A percentile compares a stretch with the other conserved stretches of the same genome.
Conservation (phyloP, 352 stramenopile genomes). For the Phytopythium helicoides region DNA sequence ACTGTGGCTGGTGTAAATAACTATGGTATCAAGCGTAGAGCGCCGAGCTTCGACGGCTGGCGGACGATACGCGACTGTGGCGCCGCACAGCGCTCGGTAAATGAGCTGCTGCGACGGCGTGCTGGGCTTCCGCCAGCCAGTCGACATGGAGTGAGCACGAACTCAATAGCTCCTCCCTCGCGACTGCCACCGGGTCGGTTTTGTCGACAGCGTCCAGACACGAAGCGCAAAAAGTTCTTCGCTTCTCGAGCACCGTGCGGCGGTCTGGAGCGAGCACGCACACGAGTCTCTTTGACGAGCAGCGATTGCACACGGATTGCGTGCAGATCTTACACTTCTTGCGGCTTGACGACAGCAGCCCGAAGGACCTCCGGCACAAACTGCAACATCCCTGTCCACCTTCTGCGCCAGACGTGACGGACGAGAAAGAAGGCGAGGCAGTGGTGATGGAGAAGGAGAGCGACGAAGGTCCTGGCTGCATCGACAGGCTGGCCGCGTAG, state of each 20-base stretch:
- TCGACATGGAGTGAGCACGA: conserved; percentile 1
- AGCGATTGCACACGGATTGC: conserved; percentile 28
- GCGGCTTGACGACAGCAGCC: conserved; percentile 24
- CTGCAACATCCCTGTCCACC: not conserved
- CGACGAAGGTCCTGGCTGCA: not conserved
- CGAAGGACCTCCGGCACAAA: conserved; percentile 27
- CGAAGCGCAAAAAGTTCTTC: conserved; percentile 26
- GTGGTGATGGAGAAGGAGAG: no score
- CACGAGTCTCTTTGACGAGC: conserved; percentile 26
- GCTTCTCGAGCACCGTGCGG: conserved; percentile 32
- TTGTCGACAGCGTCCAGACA: conserved; percentile 30
- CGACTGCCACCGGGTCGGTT: conserved; percentile 26
- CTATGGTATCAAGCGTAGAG: conserved; percentile 5
- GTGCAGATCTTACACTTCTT: conserved; percentile 36
- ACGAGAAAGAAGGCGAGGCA: conserved; percentile 1
- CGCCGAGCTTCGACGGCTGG: conserved; percentile 1
- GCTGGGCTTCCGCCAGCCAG: conserved; percentile 4
- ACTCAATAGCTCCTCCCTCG: conserved; percentile 24
- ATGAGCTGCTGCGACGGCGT: not conserved
- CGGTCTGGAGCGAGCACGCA: conserved; percentile 33
- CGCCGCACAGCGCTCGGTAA: conserved; percentile 1
- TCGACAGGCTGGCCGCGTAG: not conserved
- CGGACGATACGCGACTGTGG: not conserved
- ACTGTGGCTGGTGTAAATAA: no score
- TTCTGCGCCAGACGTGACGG: not conserved